Conservation (phyloP, 257 asterid species). For the Apocynum venetum region DNA sequence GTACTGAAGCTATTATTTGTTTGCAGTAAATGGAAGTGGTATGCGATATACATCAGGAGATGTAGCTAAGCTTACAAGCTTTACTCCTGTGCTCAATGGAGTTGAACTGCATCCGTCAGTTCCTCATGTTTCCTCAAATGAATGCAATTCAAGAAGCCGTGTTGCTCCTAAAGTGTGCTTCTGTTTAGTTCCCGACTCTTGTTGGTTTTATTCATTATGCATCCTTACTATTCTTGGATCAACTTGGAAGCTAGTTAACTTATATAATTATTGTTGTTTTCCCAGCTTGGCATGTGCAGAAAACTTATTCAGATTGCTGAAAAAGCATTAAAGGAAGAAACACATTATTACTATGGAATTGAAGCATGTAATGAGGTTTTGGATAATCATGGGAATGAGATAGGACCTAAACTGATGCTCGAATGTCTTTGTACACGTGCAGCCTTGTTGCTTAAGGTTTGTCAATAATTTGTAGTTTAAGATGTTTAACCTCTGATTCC, state of each 20-base stretch:
- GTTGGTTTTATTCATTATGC: slow-evolving; percentile 14
- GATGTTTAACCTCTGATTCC: slow-evolving; percentile 3
- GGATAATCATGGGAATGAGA: slow-evolving; percentile 64
- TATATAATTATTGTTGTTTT: slow-evolving; percentile 10
- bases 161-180: slow-evolving; percentile 53
- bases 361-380: slow-evolving; percentile 92
- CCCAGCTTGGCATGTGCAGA: slow-evolving; percentile 76
- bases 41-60: slow-evolving; percentile 63
- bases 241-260: slow-evolving; percentile 23
- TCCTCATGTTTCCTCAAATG: slow-evolving; percentile 40
- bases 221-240: slow-evolving; percentile 14
- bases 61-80: slow-evolving; percentile 53
- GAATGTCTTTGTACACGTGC: slow-evolving; percentile 91
- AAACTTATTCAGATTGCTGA: slow-evolving; percentile 69
- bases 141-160: slow-evolving; percentile 36
- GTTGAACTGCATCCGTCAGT: slow-evolving; percentile 45
- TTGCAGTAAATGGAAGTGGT: slow-evolving; percentile 58
- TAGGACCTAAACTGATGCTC: slow-evolving; percentile 54
- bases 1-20: slow-evolving; percentile 10
- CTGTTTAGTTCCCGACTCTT: slow-evolving; percentile 7
- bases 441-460: slow-evolving; percentile 84
- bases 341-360: slow-evolving; percentile 62
- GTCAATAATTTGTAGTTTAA: slow-evolving; percentile 8
- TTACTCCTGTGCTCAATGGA: slow-evolving; percentile 41
- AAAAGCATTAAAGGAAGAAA: slow-evolving; percentile 57